Evolutionary conservation across 495 filamentous ascomycete species (phyloP).

Genomic region (Symbiotaphrina buchneri): DNA sequence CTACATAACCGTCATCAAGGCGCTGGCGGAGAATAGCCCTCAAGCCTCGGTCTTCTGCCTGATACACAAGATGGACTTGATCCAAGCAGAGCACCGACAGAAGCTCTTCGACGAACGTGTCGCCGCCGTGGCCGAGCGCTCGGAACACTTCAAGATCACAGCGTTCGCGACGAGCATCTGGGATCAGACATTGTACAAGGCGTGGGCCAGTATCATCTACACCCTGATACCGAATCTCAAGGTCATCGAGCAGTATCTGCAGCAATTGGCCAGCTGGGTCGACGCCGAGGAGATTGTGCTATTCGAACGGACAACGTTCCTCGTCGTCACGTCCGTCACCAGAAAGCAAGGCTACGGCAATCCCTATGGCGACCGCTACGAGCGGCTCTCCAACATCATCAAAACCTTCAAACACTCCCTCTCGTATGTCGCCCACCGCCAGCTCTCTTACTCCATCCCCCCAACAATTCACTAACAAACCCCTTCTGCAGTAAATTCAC

Average conservation of each 20-base stretch:
- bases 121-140: slow-evolving; percentile 46
- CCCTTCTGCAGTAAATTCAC: slow-evolving; percentile 18
- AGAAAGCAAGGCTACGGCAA: slow-evolving; percentile 51
- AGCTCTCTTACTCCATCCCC: slow-evolving; percentile 23
- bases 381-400: slow-evolving; percentile 87
- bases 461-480: slow-evolving; percentile 13
- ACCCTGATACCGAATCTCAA: slow-evolving; percentile 80
- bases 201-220: slow-evolving; percentile 94
- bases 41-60: slow-evolving; percentile 74
- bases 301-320: slow-evolving; percentile 88
- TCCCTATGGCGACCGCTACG: slow-evolving; percentile 77
- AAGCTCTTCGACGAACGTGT: slow-evolving; percentile 63
- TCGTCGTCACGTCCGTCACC: slow-evolving; percentile 74
- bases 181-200: slow-evolving; percentile 96
- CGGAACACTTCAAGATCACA: slow-evolving; percentile 41
- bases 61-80: slow-evolving; percentile 98
- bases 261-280: slow-evolving; percentile 53
- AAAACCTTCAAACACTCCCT: slow-evolving; percentile 88
- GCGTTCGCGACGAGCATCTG: slow-evolving; percentile 90
- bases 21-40: slow-evolving; percentile 65
- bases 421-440: slow-evolving; percentile 16
- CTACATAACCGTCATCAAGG: slow-evolving; percentile 68
- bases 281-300: slow-evolving; percentile 86
- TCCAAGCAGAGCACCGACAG: slow-evolving; percentile 53
- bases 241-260: slow-evolving; percentile 70